A percentile compares a stretch with the other conserved stretches of the same genome.
These are phyloP conservation scores for Petasospora rhodanensis DNA, from an alignment of 1,139 yeast species.

Conservation along the genomic window DNA sequence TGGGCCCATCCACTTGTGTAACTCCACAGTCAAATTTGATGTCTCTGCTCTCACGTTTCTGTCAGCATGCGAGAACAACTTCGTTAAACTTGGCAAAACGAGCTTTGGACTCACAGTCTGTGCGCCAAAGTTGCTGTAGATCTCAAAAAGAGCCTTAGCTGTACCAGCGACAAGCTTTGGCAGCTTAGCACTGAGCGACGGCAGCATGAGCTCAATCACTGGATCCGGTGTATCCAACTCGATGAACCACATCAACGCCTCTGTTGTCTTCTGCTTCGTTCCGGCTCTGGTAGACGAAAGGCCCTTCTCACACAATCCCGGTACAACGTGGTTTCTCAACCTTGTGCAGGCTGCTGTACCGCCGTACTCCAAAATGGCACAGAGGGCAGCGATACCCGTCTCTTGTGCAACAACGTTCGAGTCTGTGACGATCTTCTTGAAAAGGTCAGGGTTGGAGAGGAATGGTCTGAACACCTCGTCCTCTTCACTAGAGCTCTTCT, in stretches of 20 bases:
- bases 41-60: constrained; percentile 81
- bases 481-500: constrained; percentile 47
- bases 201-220: constrained; percentile 63
- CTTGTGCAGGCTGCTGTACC: constrained; percentile 39
- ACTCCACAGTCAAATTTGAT: constrained; percentile 59
- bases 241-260: constrained; percentile 56
- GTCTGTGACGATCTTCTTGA: constrained; percentile 63
- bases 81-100: constrained; percentile 56
- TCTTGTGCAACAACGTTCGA: constrained; percentile 92
- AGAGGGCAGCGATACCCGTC: constrained; percentile 58
- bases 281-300: constrained; percentile 71
- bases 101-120: constrained; percentile 56
- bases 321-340: constrained; percentile 44
- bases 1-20: constrained; percentile 75
- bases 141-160: constrained; percentile 48
- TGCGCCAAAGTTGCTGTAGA: constrained; percentile 70
- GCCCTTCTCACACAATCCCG: constrained; percentile 67
- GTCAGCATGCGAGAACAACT: constrained; percentile 83
- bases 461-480: constrained; percentile 52
- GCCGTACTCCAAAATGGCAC: constrained; percentile 56
- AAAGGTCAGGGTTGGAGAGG: constrained; percentile 43
- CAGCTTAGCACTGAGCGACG: constrained; percentile 54
- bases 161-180: constrained; percentile 81
- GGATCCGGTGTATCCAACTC: constrained; percentile 66
- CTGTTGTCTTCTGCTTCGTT: constrained; percentile 63